phyloP scores from a whole-genome alignment of 1,284 basidiomycete species.

The Sanghuangporus baumii region DNA sequence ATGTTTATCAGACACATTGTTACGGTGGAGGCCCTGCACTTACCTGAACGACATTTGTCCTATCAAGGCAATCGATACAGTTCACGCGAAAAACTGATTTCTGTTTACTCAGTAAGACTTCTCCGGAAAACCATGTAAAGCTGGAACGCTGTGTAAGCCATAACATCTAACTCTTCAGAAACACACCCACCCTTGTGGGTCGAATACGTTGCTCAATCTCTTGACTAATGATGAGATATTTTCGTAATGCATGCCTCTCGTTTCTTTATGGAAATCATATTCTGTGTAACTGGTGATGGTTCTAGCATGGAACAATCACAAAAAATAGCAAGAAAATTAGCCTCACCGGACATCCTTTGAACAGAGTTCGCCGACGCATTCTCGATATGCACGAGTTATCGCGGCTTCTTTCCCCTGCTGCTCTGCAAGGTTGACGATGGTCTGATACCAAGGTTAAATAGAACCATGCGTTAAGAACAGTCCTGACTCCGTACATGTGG shows the following conservation, averaged over 20 bases:
- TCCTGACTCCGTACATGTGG: conserved; percentile 48
- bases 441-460: conserved; percentile 38
- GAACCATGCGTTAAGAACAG: neutral
- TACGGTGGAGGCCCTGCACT: neutral
- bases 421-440: conserved; percentile 86
- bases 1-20: neutral
- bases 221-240: conserved; percentile 80
- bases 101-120: conserved; percentile 71
- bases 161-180: neutral
- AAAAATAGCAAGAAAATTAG: neutral
- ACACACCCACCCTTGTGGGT: conserved; percentile 60
- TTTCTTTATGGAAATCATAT: conserved; percentile 92
- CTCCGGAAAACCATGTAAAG: conserved; percentile 81
- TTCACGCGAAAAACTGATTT: conserved; percentile 82
- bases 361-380: conserved; percentile 58
- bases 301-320: neutral
- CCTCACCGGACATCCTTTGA: conserved; percentile 61
- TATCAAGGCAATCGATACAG: conserved; percentile 90
- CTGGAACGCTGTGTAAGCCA: conserved; percentile 33
- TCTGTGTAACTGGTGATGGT: conserved; percentile 48
- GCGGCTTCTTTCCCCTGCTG: conserved; percentile 82
- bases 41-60: conserved; percentile 88
- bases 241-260: conserved; percentile 89
- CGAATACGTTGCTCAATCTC: conserved; percentile 68
- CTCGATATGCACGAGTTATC: conserved; percentile 75